These are phyloP conservation scores for Polygonum aviculare DNA, from an alignment of 148 eudicot genomes.

Conservation along the genomic window DNA sequence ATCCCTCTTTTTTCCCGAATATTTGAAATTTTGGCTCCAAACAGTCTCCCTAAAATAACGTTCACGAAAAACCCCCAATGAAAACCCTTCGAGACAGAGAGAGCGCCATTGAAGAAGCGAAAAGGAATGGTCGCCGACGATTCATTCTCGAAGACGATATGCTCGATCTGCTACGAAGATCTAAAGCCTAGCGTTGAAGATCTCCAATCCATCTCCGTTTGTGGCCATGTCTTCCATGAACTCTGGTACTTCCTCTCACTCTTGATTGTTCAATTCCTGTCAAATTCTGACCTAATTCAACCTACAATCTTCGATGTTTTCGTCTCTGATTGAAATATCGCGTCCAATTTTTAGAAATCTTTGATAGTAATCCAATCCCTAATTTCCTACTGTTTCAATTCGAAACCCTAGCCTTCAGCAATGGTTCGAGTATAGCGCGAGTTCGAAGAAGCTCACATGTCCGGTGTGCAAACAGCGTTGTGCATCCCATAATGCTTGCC, in stretches of 20 bases:
- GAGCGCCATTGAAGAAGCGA: background rate
- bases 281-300: background rate
- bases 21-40: slow-evolving; percentile 3
- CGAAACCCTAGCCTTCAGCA: slow-evolving; percentile 72
- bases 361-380: background rate
- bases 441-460: slow-evolving; percentile 59
- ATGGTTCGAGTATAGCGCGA: slow-evolving; percentile 83
- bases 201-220: slow-evolving; percentile 82
- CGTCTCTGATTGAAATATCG: background rate
- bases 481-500: slow-evolving; percentile 38
- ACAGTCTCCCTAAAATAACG: background rate
- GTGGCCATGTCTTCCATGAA: slow-evolving; percentile 97
- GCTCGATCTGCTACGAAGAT: slow-evolving; percentile 94
- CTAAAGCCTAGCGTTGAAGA: slow-evolving; percentile 86
- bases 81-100: background rate
- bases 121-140: slow-evolving; percentile 15
- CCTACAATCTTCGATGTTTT: background rate
- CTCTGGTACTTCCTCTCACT: slow-evolving; percentile 48
- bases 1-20: background rate
- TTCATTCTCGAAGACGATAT: slow-evolving; percentile 60
- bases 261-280: background rate
- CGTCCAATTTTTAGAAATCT: background rate
- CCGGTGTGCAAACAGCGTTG: slow-evolving; percentile 92
- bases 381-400: too few species aligned
- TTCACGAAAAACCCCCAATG: background rate